Percentiles rank a stretch among this genome's conserved stretches.
phyloP scores from a whole-genome alignment of 2,329 filamentous ascomycete genomes.

The Chrysosporium queenslandicum region DNA sequence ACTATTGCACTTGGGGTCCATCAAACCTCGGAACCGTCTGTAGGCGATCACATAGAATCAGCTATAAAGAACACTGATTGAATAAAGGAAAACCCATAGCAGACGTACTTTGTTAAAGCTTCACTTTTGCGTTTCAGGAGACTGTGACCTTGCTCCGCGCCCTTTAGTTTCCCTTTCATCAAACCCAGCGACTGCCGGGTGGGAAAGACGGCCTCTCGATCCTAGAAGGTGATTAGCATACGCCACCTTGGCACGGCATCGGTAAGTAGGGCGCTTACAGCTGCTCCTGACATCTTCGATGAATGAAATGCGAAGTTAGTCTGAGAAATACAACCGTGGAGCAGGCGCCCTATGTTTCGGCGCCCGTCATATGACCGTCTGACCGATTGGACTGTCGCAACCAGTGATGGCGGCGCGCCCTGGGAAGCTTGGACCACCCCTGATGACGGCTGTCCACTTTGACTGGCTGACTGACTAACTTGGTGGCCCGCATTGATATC shows the following conservation, averaged over 20 bases:
- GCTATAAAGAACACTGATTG: constrained; percentile 10
- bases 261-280: constrained; percentile 21
- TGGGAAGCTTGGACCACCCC: constrained; percentile 8
- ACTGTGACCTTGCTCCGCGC: constrained; percentile 81
- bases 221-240: too few species aligned
- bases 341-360: constrained; percentile 4
- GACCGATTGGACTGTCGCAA: not conserved
- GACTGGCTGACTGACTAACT: not conserved
- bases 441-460: not conserved
- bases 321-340: not conserved
- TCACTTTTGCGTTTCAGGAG: constrained; percentile 96
- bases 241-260: constrained; percentile 17
- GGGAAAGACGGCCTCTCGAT: constrained; percentile 92
- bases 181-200: constrained; percentile 91
- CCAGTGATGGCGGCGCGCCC: not conserved
- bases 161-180: constrained; percentile 98
- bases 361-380: not conserved
- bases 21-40: constrained; percentile 77
- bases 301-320: not conserved
- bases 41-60: constrained; percentile 23
- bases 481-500: not conserved
- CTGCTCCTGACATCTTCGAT: constrained; percentile 36
- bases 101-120: constrained; percentile 79
- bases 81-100: not conserved
- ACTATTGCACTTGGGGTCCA: not conserved